Conservation (phyloP, 768 basidiomycete genomes). For the Kwoniella dejecticola region DNA sequence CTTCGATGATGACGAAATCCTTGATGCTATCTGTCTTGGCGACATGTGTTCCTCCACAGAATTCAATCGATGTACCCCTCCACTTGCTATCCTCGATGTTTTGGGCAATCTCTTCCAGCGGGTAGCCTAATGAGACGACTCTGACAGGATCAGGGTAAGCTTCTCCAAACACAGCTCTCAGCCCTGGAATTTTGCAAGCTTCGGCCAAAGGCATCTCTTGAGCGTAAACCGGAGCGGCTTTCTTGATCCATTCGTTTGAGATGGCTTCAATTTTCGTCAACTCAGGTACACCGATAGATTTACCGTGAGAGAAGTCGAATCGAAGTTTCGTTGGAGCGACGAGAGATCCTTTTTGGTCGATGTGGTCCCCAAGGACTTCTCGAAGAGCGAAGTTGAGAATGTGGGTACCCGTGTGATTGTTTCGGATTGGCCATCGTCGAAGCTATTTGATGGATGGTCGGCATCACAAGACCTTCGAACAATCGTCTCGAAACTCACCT, state of each 20-base stretch:
- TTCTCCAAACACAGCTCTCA: constrained; percentile 96
- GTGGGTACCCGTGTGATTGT: constrained; percentile 98
- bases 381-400: constrained; percentile 93
- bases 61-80: constrained; percentile 88
- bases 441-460: no score
- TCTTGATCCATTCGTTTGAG: constrained; percentile 84
- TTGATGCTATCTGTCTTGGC: constrained; percentile 96
- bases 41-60: constrained; percentile 99
- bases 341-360: constrained; percentile 96
- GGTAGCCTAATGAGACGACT: constrained; percentile 86
- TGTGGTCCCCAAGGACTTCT: constrained; percentile 92
- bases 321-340: constrained; percentile 94
- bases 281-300: constrained; percentile 74
- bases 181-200: constrained; percentile 85
- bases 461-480: no score
- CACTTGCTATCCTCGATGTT: constrained; percentile 89
- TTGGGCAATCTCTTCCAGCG: constrained; percentile 78
- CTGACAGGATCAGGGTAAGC: constrained; percentile 96
- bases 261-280: constrained; percentile 78
- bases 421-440: constrained; percentile 91
- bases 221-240: constrained; percentile 83
- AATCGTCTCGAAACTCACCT: constrained; percentile 65
- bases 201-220: constrained; percentile 76
- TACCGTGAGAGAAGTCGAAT: constrained; percentile 98
- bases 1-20: constrained; percentile 90